Conservation (phyloP, 768 basidiomycete species). For the Mycena polygramma region DNA sequence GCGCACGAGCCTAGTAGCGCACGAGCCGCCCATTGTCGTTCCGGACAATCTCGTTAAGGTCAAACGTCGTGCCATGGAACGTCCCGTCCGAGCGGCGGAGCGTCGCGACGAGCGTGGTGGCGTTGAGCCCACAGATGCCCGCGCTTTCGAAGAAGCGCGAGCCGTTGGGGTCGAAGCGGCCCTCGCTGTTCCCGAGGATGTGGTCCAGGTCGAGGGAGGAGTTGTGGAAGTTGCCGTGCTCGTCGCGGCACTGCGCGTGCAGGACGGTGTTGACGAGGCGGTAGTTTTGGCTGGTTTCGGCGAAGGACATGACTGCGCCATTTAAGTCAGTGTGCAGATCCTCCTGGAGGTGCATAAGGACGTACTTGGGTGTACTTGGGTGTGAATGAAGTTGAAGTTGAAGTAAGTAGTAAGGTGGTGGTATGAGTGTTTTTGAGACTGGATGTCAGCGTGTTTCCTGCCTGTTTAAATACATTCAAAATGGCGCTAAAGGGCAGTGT, state of each 20-base stretch:
- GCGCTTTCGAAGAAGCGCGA: constrained; percentile 22
- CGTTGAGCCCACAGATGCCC: constrained; percentile 19
- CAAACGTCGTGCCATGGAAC: constrained; percentile 20
- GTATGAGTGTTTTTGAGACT: too few species aligned
- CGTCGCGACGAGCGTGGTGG: constrained; percentile 25
- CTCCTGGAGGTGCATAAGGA: too few species aligned
- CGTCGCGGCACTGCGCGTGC: constrained; percentile 27
- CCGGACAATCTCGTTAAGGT: constrained; percentile 23
- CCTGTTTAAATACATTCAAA: too few species aligned
- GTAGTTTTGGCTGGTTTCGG: constrained; percentile 33
- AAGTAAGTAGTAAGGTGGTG: too few species aligned
- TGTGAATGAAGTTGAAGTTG: too few species aligned
- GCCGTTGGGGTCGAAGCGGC: constrained; percentile 21
- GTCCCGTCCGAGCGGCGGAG: constrained; percentile 24
- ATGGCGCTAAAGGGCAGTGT: too few species aligned
- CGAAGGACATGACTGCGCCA: constrained; percentile 39
- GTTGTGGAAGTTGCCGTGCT: constrained; percentile 25
- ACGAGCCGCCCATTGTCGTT: constrained; percentile 27
- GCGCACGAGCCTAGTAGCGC: neutral
- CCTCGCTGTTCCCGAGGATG: constrained; percentile 34
- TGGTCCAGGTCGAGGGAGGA: constrained; percentile 25
- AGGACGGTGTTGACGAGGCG: constrained; percentile 27
- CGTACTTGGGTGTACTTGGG: too few species aligned
- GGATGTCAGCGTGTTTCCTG: too few species aligned
- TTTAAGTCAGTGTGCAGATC: too few species aligned